phyloP scores from a whole-genome alignment of 2,329 filamentous ascomycete genomes.

The Fusarium mexicanum region DNA sequence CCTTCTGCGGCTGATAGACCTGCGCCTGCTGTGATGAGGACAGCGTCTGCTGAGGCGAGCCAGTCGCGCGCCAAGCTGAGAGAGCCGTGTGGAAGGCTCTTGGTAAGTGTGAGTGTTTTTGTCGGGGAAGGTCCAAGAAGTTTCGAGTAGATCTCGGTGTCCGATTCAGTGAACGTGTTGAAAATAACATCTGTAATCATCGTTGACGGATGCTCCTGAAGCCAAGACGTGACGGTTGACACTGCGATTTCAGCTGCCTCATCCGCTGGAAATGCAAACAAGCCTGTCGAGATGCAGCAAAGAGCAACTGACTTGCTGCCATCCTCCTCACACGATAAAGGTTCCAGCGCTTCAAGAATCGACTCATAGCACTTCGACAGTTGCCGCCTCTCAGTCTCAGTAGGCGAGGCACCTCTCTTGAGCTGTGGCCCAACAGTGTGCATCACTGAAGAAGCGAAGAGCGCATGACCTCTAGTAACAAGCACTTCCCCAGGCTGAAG shows the following conservation, averaged over 20 bases:
- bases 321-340: not conserved
- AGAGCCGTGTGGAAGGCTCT: not conserved
- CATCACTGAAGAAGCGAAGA: slow-evolving; percentile 17
- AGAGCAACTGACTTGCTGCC: slow-evolving; percentile 25
- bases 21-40: slow-evolving; percentile 35
- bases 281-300: slow-evolving; percentile 35
- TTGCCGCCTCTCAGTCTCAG: not conserved
- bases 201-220: slow-evolving; percentile 6
- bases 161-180: slow-evolving; percentile 33
- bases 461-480: slow-evolving; percentile 16
- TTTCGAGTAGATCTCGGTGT: slow-evolving; percentile 17
- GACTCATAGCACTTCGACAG: slow-evolving; percentile 26
- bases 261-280: slow-evolving; percentile 35
- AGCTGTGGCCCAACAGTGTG: slow-evolving; percentile 37
- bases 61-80: slow-evolving; percentile 9
- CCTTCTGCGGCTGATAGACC: slow-evolving; percentile 37
- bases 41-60: slow-evolving; percentile 31
- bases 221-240: slow-evolving; percentile 7
- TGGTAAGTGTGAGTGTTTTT: accelerated
- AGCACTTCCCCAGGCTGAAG: slow-evolving; percentile 22
- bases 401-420: not conserved
- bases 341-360: slow-evolving; percentile 12
- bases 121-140: not conserved
- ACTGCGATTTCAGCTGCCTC: slow-evolving; percentile 33
- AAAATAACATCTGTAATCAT: slow-evolving; percentile 34